Evolutionary conservation across 2,329 filamentous ascomycete species (phyloP).

Genomic region (Aureobasidium melanogenum): DNA sequence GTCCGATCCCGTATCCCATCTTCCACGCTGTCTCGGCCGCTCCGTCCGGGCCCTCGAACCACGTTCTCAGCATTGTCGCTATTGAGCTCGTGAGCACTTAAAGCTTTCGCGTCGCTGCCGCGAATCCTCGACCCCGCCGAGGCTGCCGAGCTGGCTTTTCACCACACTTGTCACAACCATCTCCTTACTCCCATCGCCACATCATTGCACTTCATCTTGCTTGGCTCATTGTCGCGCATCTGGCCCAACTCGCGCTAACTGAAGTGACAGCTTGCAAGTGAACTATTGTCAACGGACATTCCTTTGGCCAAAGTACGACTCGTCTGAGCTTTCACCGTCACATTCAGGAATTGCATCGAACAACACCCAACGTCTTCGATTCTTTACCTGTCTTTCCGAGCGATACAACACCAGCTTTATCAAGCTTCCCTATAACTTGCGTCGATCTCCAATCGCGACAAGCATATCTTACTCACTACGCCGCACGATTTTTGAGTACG

Average conservation of each 20-base stretch:
- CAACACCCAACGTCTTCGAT: conserved; percentile 12
- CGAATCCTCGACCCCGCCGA: conserved; percentile 8
- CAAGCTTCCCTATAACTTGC: conserved; percentile 5
- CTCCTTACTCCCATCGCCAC: conserved; percentile 1
- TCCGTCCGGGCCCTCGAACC: neutral
- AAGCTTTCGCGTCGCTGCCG: conserved; percentile 8
- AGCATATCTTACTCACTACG: conserved; percentile 11
- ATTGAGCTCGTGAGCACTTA: neutral
- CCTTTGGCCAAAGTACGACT: conserved; percentile 13
- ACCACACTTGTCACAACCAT: neutral
- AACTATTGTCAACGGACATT: conserved; percentile 14
- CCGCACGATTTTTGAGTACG: conserved; percentile 2
- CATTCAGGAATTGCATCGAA: conserved; percentile 9
- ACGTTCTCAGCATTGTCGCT: neutral
- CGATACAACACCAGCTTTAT: neutral
- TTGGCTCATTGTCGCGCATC: conserved; percentile 2
- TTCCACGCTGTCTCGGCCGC: neutral
- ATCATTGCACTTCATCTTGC: neutral
- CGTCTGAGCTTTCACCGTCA: conserved; percentile 2
- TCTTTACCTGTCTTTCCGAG: conserved; percentile 10
- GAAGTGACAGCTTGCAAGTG: conserved; percentile 13
- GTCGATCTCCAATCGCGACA: conserved; percentile 8
- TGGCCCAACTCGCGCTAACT: conserved; percentile 5
- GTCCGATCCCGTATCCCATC: neutral
- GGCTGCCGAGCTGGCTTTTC: conserved; percentile 11